Evolutionary conservation across 164 flowering plant species (phyloP), one percentile per base, ranked within the genome.

Genomic region (Nelumbo lutea): DNA sequence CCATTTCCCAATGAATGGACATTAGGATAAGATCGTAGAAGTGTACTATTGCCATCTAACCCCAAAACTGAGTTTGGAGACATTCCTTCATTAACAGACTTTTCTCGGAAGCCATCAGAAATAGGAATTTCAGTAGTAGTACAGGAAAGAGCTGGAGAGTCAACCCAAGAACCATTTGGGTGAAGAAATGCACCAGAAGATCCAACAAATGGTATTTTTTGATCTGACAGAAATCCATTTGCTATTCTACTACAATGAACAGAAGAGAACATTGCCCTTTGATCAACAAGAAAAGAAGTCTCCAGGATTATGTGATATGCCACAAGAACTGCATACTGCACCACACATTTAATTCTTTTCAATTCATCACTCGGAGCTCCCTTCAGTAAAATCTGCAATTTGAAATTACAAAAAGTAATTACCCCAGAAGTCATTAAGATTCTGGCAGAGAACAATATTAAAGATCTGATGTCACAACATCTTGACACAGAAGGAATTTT

Each of bases 301-400:
- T 95, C 98, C 5, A 89, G 80, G 67, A 89, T 85, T 62, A 90
- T 77, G 81, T 89, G 96, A 72, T 90, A 89, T 72, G 98, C 97
- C 80, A 86, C 75, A 69, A 83, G 74, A 74, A 92, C 88, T 10
- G 96, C 84, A 82, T 79, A 82, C 63, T 83, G 90, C 39, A 92
- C 81, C 55, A 89, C 91, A 79, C 75, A 66, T 77, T 95, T 95
- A 40, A 90, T 76, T 79, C 72, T 89, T 82, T 95, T 95, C 81
- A 95, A 69, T 64, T 89, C 97, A 58, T 89, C 89, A 73, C 87
- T 85, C 70, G 78, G 86, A 55, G 90, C 81, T 68, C 99, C 99
- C 80, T 88, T 92, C 81, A 95, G 82, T 79, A 95, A 82, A 83
- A 95, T 82, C 99, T 95, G 96, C 79, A 74, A 61, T 13, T 68